Evolutionary conservation across 495 filamentous ascomycete species (phyloP), one percentile per base, ranked within the genome.

Genomic region (Penicillium maclennaniae): DNA sequence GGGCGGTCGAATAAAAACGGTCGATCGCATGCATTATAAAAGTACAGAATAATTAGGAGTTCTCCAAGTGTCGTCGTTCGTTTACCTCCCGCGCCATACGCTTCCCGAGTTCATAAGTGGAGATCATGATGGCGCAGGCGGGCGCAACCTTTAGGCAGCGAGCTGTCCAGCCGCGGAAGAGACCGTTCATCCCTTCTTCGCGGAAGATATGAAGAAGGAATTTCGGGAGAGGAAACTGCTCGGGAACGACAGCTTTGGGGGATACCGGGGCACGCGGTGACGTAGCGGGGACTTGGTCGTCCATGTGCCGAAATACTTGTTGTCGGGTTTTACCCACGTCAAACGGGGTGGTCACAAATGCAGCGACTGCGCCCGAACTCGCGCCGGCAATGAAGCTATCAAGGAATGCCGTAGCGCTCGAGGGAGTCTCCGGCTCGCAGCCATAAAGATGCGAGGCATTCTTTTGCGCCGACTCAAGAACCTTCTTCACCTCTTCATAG

Each of bases 41-140:
- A 60, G 49, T 63, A 63, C 59, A 60, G 54, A 41, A 28, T 19
- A 20, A 12, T 65, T 40, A 56, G 42, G 53, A 45, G 38, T 47
- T 54, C n/a, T 67, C 63, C 7, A 62, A 51, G n/a, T 66, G 63
- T 14, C 67, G 68, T 42, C 81, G 75, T 63, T 92, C 86, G 60
- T 98, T 97, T 49, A 89, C 84, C 19, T 81, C 80, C 51, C 81
- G 73, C 7, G 93, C 92, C 68, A 87, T 86, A 66, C 86, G 86
- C 80, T 98, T 98, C 10, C 95, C 91, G 20, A 97, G 79, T 70
- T 98, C 93, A 61, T 97, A 98, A 50, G 84, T 95, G 51, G 89
- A 95, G 56, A 98, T 98, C 93, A 98, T 98, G 61, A 98, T 97
- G n/a, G 95, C 93, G 70, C 93, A 97, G 14, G 92, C 91, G 1